Evolutionary conservation across 2,329 filamentous ascomycete genomes (phyloP).

Genomic region (Gaeumannomyces sp.): DNA sequence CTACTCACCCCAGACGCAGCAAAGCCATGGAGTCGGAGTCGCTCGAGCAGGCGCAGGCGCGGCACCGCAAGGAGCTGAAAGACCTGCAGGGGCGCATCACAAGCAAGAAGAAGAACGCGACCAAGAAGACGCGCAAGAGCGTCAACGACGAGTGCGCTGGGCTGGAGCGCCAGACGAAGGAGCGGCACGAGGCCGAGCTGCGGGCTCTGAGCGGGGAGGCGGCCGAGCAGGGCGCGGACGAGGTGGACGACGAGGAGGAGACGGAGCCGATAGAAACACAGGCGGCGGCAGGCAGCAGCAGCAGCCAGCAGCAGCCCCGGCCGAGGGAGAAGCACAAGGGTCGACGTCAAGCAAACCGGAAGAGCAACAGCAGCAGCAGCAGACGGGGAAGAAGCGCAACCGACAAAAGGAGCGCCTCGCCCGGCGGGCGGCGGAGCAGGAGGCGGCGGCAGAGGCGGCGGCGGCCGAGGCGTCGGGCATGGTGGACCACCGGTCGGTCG

Average conservation of each 20-base stretch:
- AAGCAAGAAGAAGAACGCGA: constrained; percentile 95
- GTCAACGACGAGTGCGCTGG: constrained; percentile 70
- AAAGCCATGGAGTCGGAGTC: constrained; percentile 30
- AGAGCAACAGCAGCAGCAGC: constrained; percentile 17
- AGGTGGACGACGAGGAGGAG: constrained; percentile 8
- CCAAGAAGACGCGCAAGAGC: constrained; percentile 74
- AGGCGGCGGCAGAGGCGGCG: constrained; percentile 61
- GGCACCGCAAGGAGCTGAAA: constrained; percentile 81
- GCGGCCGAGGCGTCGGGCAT: constrained; percentile 68
- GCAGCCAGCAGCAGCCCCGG: neutral
- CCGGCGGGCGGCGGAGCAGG: constrained; percentile 78
- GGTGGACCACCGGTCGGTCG: constrained; percentile 65
- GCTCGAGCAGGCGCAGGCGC: constrained; percentile 71
- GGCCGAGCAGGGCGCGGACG: constrained; percentile 17
- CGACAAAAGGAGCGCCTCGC: constrained; percentile 88
- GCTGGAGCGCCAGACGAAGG: constrained; percentile 60
- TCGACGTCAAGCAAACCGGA: constrained; percentile 7
- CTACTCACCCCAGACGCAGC: no score
- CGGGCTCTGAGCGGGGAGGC: constrained; percentile 31
- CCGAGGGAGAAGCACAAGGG: neutral
- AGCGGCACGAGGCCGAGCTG: constrained; percentile 59
- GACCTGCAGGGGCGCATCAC: constrained; percentile 82
- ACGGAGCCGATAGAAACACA: constrained; percentile 1
- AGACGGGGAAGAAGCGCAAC: constrained; percentile 66
- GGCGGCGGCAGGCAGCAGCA: neutral